Percentiles rank a stretch among this genome's conserved stretches.
phyloP scores from a whole-genome alignment of 805 yeast genomes.

The Kodamaea leandrae region DNA sequence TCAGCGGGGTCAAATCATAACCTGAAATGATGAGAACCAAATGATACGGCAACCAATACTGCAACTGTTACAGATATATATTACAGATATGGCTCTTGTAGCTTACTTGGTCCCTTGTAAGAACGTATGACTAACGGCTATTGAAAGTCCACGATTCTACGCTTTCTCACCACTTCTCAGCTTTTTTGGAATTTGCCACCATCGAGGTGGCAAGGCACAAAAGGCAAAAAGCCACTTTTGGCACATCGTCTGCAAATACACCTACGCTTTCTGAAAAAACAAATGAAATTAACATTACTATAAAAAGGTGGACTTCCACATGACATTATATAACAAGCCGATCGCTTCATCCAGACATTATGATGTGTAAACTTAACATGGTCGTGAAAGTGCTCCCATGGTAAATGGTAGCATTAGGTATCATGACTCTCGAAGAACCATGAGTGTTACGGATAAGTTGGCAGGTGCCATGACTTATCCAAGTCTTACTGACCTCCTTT shows the following conservation, averaged over 20 bases:
- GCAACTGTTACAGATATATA: no score
- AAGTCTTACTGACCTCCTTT: constrained; percentile 50
- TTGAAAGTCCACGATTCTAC: no score
- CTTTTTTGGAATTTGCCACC: background rate
- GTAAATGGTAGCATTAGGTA: background rate
- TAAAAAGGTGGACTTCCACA: background rate
- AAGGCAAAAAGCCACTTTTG: no score
- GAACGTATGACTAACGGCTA: background rate
- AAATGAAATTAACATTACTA: background rate
- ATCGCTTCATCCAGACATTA: no score
- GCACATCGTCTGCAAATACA: no score
- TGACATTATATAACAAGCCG: no score
- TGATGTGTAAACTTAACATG: background rate
- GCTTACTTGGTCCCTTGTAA: no score
- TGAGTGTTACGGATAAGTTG: background rate
- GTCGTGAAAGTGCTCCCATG: background rate
- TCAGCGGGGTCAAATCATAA: background rate
- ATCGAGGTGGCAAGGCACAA: background rate
- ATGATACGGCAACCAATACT: no score
- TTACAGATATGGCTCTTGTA: no score
- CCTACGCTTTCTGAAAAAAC: no score
- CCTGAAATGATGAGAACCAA: no score
- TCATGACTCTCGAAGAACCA: background rate
- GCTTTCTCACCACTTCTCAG: no score
- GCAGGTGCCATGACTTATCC: constrained; percentile 13